Conservation (phyloP, 148 eudicot genomes). For the Suaeda aralocaspica region DNA sequence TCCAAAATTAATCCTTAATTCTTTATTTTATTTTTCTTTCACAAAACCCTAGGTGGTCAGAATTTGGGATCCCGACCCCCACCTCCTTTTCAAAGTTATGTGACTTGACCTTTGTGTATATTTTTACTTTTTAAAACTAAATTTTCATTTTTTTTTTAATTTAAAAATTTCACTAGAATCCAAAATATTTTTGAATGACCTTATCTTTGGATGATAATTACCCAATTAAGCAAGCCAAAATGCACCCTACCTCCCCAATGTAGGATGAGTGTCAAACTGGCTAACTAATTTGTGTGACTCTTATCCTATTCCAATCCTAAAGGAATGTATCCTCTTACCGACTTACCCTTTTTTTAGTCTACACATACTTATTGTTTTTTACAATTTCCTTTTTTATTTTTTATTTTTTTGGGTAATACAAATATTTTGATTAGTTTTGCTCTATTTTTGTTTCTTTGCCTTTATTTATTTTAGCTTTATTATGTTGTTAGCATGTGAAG, state of each 20-base stretch:
- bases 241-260: slow-evolving; percentile 8
- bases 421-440: background rate
- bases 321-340: background rate
- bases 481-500: too few relatives aligned
- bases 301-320: background rate
- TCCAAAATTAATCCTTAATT: background rate
- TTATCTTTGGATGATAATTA: slow-evolving; percentile 1
- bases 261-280: slow-evolving; percentile 12
- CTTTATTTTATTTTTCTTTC: background rate
- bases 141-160: too few relatives aligned
- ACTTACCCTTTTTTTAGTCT: too few relatives aligned
- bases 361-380: too few relatives aligned
- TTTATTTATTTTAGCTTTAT: too few relatives aligned
- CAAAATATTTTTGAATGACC: background rate
- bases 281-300: background rate
- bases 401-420: background rate
- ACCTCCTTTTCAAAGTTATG: slow-evolving; percentile 5
- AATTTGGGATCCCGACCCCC: slow-evolving; percentile 13
- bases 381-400: too few relatives aligned
- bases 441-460: too few relatives aligned
- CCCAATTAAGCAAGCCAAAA: slow-evolving; percentile 20
- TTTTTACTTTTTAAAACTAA: background rate
- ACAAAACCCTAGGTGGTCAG: slow-evolving; percentile 17
- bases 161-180: background rate
- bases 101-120: background rate